Evolutionary conservation across 225 moss, liverwort and hornwort species (phyloP).

Genomic region (Marchantia polymorpha): DNA sequence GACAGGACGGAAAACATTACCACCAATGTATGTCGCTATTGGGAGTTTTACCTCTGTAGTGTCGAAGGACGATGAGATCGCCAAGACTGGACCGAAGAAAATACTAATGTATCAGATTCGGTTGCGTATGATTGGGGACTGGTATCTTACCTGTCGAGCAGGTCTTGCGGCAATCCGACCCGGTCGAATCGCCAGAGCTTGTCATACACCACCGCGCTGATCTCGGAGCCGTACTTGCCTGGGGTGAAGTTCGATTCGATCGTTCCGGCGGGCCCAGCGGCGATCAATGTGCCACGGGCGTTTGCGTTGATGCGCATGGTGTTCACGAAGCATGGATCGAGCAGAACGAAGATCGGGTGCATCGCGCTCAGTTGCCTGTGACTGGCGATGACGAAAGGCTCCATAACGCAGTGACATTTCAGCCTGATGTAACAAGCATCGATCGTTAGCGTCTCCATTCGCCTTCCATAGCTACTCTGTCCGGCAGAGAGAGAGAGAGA

Average conservation of each 20-base stretch:
- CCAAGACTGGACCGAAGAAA: no score
- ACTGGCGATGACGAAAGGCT: conserved; percentile 41
- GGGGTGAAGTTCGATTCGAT: conserved; percentile 34
- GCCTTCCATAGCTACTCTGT: background rate
- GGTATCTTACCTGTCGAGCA: conserved; percentile 10
- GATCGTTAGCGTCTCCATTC: background rate
- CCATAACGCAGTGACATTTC: conserved; percentile 48
- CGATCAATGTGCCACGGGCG: conserved; percentile 35
- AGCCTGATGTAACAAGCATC: background rate
- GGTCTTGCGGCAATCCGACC: conserved; percentile 45
- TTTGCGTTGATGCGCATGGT: conserved; percentile 52
- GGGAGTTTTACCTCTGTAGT: no score
- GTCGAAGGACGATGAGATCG: no score
- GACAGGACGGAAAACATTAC: no score
- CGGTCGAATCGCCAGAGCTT: conserved; percentile 47
- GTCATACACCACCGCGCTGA: conserved; percentile 33
- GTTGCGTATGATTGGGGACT: no score
- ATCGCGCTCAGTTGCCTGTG: conserved; percentile 51
- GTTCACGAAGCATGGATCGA: conserved; percentile 40
- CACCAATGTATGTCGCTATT: no score
- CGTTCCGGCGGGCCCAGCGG: conserved; percentile 23
- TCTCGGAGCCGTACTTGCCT: background rate
- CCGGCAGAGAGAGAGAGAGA: background rate
- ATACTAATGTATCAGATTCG: no score
- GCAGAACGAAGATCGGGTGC: conserved; percentile 46